phyloP scores from a whole-genome alignment of 1,139 yeast species.

The Taphrina communis region DNA sequence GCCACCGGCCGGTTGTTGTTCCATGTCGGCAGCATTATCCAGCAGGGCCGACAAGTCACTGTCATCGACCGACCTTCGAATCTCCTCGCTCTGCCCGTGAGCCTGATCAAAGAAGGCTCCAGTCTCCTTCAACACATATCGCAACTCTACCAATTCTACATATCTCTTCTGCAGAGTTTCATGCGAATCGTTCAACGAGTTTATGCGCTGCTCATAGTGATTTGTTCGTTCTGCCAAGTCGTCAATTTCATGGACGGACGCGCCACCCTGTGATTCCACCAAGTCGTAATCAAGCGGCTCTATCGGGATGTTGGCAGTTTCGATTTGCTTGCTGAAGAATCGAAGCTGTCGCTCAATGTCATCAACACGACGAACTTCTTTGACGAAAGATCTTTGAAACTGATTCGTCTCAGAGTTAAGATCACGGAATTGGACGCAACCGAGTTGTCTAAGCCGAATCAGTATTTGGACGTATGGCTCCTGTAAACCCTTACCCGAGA shows the following conservation, averaged over 20 bases:
- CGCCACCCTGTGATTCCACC: constrained; percentile 51
- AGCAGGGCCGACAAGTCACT: constrained; percentile 52
- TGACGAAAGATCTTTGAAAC: constrained; percentile 86
- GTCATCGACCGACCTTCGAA: constrained; percentile 46
- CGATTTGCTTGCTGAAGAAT: constrained; percentile 51
- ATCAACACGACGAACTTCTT: constrained; percentile 74
- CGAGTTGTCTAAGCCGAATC: constrained; percentile 57
- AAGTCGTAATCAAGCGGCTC: constrained; percentile 47
- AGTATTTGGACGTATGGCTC: background rate
- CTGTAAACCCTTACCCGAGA: constrained; percentile 58
- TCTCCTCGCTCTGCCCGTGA: constrained; percentile 34
- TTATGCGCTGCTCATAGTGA: constrained; percentile 63
- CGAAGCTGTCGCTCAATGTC: constrained; percentile 67
- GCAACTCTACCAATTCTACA: constrained; percentile 65
- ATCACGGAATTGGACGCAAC: constrained; percentile 87
- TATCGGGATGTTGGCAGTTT: constrained; percentile 49
- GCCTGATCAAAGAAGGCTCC: constrained; percentile 66
- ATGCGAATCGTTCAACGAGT: constrained; percentile 63
- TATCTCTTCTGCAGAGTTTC: constrained; percentile 62
- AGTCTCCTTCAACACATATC: constrained; percentile 71
- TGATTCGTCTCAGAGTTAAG: constrained; percentile 76
- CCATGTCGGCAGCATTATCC: constrained; percentile 47
- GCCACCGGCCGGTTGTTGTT: constrained; percentile 44
- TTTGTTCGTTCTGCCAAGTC: constrained; percentile 72
- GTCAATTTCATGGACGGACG: constrained; percentile 73